phyloP scores from a whole-genome alignment of 345 rosid genomes.

The Ricinus communis region DNA sequence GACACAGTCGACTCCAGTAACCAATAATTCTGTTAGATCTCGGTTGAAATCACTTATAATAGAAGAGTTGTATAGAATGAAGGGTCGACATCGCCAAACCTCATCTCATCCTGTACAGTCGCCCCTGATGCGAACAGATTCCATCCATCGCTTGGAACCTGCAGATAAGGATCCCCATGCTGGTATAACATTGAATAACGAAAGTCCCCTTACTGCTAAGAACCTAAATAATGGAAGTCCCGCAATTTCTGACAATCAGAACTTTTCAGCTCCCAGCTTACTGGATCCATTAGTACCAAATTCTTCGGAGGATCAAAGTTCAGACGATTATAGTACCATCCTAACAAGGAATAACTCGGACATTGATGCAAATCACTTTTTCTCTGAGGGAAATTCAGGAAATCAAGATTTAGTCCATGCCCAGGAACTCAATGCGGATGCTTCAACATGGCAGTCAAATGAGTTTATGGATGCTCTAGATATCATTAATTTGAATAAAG shows the following conservation, averaged over 20 bases:
- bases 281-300: slow-evolving; percentile 29
- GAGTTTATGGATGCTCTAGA: slow-evolving; percentile 52
- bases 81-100: slow-evolving; percentile 51
- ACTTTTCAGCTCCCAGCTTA: slow-evolving; percentile 26
- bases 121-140: slow-evolving; percentile 23
- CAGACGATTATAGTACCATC: slow-evolving; percentile 22
- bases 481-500: slow-evolving; percentile 52
- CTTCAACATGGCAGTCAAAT: slow-evolving; percentile 34
- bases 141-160: slow-evolving; percentile 28
- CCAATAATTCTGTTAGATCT: slow-evolving; percentile 55
- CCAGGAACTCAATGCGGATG: slow-evolving; percentile 26
- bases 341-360: background rate
- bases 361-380: slow-evolving; percentile 26
- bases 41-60: slow-evolving; percentile 54
- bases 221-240: slow-evolving; percentile 20
- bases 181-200: background rate
- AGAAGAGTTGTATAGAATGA: slow-evolving; percentile 58
- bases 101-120: slow-evolving; percentile 45
- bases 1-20: slow-evolving; percentile 24
- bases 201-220: slow-evolving; percentile 14
- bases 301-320: slow-evolving; percentile 27
- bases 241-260: slow-evolving; percentile 11
- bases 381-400: slow-evolving; percentile 20
- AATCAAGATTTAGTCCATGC: slow-evolving; percentile 27
- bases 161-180: slow-evolving; percentile 16